Evolutionary conservation across 1,284 basidiomycete species (phyloP).

Genomic region (Leccinum subspadiceum): DNA sequence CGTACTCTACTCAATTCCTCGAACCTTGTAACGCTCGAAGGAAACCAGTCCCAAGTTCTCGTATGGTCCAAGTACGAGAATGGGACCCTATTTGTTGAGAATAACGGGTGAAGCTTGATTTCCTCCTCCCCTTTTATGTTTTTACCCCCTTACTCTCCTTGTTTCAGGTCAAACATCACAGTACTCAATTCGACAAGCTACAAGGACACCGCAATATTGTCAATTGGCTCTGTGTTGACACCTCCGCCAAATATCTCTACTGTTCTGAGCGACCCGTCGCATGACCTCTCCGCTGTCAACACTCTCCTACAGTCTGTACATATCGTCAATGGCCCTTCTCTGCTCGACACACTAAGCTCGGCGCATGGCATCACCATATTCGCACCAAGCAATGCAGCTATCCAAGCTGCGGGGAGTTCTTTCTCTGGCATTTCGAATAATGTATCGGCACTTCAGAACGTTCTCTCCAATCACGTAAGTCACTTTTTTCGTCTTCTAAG

Average conservation of each 20-base stretch:
- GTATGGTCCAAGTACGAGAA: constrained; percentile 51
- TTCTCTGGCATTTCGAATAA: constrained; percentile 44
- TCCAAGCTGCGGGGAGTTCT: constrained; percentile 38
- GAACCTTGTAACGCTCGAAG: constrained; percentile 50
- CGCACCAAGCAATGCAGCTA: constrained; percentile 56
- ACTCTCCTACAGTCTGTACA: constrained; percentile 24
- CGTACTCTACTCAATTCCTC: constrained; percentile 58
- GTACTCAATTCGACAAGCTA: constrained; percentile 46
- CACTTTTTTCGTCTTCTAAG: neutral
- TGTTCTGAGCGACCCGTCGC: constrained; percentile 38
- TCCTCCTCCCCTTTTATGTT: neutral
- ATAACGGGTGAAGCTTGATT: constrained; percentile 46
- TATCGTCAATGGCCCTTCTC: constrained; percentile 30
- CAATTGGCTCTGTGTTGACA: constrained; percentile 51
- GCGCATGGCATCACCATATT: constrained; percentile 69
- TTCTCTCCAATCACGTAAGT: constrained; percentile 64
- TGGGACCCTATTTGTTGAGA: constrained; percentile 49
- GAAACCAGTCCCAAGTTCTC: constrained; percentile 58
- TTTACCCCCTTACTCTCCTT: neutral
- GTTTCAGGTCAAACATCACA: constrained; percentile 41
- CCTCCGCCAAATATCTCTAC: constrained; percentile 51
- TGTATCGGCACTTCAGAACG: constrained; percentile 41
- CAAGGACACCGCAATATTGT: constrained; percentile 50
- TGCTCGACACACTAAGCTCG: constrained; percentile 41
- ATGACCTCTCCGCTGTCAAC: constrained; percentile 27